A percentile compares a stretch with the other conserved stretches of the same genome.
These are phyloP conservation scores for Flagelloscypha sp. DNA, from an alignment of 768 basidiomycete species.

Conservation along the genomic window DNA sequence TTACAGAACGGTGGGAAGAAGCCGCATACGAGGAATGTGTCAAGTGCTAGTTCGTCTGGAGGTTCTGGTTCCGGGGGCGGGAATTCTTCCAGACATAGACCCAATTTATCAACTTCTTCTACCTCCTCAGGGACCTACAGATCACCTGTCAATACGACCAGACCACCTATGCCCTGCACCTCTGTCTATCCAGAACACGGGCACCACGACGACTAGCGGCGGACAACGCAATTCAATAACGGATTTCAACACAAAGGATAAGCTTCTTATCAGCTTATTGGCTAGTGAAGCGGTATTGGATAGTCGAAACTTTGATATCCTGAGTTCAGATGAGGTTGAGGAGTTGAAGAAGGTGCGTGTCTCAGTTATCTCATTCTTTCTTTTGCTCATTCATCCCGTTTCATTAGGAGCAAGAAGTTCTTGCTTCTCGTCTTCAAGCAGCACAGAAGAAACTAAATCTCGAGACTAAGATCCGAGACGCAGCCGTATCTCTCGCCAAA, in stretches of 20 bases:
- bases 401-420: constrained; percentile 62
- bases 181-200: no score
- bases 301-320: constrained; percentile 70
- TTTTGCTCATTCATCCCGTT: constrained; percentile 7
- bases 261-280: constrained; percentile 80
- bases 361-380: constrained; percentile 15
- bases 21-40: no score
- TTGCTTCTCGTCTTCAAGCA: constrained; percentile 57
- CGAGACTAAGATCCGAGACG: constrained; percentile 85
- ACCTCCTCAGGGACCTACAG: constrained; percentile 5
- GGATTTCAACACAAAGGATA: constrained; percentile 54
- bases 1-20: no score
- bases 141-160: constrained; percentile 8
- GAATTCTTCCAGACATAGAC: no score
- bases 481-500: constrained; percentile 65
- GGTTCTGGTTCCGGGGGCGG: no score
- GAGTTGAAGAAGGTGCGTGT: constrained; percentile 57
- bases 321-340: constrained; percentile 66
- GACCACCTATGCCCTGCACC: no score
- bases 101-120: no score
- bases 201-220: no score
- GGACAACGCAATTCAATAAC: no score
- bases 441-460: constrained; percentile 67
- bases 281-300: constrained; percentile 95
- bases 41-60: no score